Conservation (phyloP, 23 red algal genomes). For the Gracilariopsis chorda region DNA sequence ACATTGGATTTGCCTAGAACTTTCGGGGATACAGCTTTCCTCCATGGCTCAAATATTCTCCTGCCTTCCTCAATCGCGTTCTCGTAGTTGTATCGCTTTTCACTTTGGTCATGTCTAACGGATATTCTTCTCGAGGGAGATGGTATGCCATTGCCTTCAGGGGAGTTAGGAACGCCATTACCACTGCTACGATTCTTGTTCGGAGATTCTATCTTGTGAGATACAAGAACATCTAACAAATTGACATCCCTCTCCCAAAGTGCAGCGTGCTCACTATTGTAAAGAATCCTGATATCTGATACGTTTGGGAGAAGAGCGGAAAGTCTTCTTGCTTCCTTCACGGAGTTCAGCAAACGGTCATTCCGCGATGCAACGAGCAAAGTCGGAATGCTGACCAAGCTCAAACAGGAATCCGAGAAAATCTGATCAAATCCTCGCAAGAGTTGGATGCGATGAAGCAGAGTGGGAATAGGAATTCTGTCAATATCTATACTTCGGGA, state of each 20-base stretch:
- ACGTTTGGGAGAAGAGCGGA: background rate
- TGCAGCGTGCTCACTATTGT: conserved; percentile 30
- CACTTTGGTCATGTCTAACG: background rate
- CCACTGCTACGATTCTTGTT: background rate
- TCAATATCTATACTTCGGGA: conserved; percentile 25
- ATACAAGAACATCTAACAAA: background rate
- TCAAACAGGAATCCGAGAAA: conserved; percentile 20
- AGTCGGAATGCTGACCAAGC: background rate
- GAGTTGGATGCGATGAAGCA: conserved; percentile 23
- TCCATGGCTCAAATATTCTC: conserved; percentile 21
- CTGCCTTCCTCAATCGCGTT: background rate
- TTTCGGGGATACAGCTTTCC: background rate
- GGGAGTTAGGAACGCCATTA: background rate
- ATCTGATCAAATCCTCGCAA: conserved; percentile 7
- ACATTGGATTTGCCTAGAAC: conserved; percentile 13
- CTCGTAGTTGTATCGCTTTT: background rate
- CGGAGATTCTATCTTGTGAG: background rate
- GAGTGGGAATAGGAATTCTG: background rate
- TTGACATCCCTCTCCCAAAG: conserved; percentile 38
- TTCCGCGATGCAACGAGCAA: conserved; percentile 12
- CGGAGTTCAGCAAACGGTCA: conserved; percentile 25
- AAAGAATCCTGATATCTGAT: background rate
- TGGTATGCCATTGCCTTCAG: background rate
- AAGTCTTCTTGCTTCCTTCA: conserved; percentile 37
- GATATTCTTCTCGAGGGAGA: background rate